A percentile compares a stretch with the other conserved stretches of the same genome.
Evolutionary conservation across 2,329 filamentous ascomycete genomes (phyloP).

Genomic region (Xylogone sp.): DNA sequence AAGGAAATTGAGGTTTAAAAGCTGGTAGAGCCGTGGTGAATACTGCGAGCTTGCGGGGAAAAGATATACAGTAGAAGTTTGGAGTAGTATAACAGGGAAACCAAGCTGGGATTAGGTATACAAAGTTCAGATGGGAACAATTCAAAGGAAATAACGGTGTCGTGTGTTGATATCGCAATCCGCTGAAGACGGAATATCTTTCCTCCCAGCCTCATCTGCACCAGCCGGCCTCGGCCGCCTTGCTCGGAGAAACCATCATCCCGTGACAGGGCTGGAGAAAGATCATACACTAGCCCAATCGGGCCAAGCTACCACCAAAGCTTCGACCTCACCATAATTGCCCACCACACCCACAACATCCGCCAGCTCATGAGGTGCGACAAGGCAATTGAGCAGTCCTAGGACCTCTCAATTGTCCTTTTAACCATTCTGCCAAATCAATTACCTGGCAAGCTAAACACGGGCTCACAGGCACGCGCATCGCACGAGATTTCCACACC

Average conservation of each 20-base stretch:
- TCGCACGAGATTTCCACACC: background rate
- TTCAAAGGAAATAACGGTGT: no score
- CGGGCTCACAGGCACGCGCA: background rate
- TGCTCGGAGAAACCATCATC: background rate
- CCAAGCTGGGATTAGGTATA: background rate
- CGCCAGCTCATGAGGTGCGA: constrained; percentile 2
- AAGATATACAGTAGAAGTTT: no score
- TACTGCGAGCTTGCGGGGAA: no score
- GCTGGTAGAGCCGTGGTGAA: no score
- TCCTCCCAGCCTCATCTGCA: background rate
- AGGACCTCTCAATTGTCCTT: background rate
- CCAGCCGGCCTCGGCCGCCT: background rate
- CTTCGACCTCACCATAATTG: background rate
- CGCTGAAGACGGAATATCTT: background rate
- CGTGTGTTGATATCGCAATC: background rate
- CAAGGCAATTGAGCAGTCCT: background rate
- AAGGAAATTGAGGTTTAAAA: no score
- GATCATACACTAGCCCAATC: background rate
- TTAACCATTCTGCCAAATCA: background rate
- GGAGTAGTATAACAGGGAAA: background rate
- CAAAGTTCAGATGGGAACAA: background rate
- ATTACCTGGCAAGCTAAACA: background rate
- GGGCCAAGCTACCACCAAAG: background rate
- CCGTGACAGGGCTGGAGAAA: background rate
- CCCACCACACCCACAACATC: background rate